Evolutionary conservation across 495 filamentous ascomycete genomes (phyloP).

Genomic region (Lasiosphaeris hirsuta): DNA sequence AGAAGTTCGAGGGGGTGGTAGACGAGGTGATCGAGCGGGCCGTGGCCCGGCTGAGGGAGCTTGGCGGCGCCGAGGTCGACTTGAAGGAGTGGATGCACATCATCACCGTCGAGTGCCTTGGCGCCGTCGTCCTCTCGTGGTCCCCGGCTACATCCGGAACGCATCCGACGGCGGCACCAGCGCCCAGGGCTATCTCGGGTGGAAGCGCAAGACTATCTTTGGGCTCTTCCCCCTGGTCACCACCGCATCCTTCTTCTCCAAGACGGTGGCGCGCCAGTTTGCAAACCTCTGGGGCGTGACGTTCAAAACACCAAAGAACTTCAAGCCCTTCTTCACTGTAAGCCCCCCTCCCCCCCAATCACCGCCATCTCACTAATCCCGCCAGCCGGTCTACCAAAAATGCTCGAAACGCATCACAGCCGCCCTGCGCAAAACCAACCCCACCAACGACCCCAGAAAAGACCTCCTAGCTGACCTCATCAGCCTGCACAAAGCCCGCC

Average conservation of each 20-base stretch:
- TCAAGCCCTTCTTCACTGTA: constrained; percentile 37
- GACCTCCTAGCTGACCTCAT: constrained; percentile 40
- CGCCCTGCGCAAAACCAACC: constrained; percentile 9
- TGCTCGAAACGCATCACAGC: constrained; percentile 22
- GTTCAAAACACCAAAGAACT: constrained; percentile 27
- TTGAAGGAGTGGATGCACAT: constrained; percentile 44
- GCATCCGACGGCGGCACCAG: constrained; percentile 36
- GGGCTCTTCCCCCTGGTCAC: constrained; percentile 32
- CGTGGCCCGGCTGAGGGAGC: constrained; percentile 19
- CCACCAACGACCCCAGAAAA: background rate
- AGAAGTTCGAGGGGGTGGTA: constrained; percentile 32
- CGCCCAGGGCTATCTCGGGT: constrained; percentile 31
- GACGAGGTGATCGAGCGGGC: constrained; percentile 30
- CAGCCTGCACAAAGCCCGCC: constrained; percentile 30
- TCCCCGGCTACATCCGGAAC: constrained; percentile 35
- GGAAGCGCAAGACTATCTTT: constrained; percentile 37
- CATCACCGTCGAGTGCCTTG: constrained; percentile 40
- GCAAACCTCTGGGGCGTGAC: constrained; percentile 30
- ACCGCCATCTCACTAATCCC: background rate
- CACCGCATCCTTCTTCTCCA: constrained; percentile 15
- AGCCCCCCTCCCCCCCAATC: background rate
- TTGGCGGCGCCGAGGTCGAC: constrained; percentile 32
- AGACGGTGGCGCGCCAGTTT: constrained; percentile 18
- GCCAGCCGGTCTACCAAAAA: constrained; percentile 29
- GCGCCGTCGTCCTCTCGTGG: constrained; percentile 40